Evolutionary conservation across 805 yeast genomes (phyloP), one percentile per base, ranked within the genome.

Genomic region (Torulaspora maleeae): DNA sequence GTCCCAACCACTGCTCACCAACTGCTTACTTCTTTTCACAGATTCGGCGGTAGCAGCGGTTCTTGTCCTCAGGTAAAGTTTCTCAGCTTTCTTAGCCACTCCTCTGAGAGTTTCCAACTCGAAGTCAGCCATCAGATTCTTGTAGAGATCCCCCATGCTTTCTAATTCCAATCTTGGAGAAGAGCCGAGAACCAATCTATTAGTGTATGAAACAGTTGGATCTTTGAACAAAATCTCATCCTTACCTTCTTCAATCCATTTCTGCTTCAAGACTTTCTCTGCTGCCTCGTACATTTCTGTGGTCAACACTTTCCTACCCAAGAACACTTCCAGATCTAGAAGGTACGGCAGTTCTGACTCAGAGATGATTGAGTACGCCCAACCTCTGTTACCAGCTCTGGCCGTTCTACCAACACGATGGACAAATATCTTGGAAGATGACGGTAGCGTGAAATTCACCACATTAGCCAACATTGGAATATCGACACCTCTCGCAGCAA

Each of bases 341-440:
- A 93, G 67, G 57, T 91, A 93, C 9, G 99, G 96, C 46, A 91
- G 68, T 63, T 93, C 99, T 44, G 79, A 74, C 52, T 89, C 95
- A 47, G 81, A 75, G 6, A 90, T 83, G 49, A 93, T 79, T 2
- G 96, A 83, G 64, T 86, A 93, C 0, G 99, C 99, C 95, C 97
- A 89, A 61, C 99, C 99, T 56, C 77, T 80, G 63, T 88, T 84
- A 63, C 99, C 99, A 7, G 99, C 99, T 76, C 99, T 85, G 9
- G 99, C 99, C 37, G 99, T 93, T 76, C 99, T 83, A 66, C 99
- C 99, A 38, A 93, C 98, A 70, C 99, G 81, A 69, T 93, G 99
- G 45, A 93, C 78, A 67, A 93, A 93, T 48, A 91, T 85, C 67
- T 95, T 93, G 3, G 97, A 88, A 1, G 95, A 83, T 1, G 88